A percentile compares a stretch with the other conserved stretches of the same genome.
These are phyloP conservation scores for Acer negundo DNA, from an alignment of 345 rosid genomes.

Conservation along the genomic window DNA sequence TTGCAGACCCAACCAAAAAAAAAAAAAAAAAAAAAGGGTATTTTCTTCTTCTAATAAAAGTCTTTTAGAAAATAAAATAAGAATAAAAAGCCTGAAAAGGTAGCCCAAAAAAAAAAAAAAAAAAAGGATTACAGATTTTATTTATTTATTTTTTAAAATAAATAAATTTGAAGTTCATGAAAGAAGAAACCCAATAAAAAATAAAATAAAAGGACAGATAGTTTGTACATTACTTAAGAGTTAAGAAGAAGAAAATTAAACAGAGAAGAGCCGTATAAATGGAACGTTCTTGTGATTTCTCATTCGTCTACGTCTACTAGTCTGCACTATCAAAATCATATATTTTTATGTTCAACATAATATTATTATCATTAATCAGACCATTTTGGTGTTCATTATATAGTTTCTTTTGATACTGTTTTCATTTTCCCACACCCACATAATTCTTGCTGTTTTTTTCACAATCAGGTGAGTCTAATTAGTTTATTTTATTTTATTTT, in stretches of 20 bases:
- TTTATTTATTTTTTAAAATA: not conserved
- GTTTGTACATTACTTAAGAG: not conserved
- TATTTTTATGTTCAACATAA: no score
- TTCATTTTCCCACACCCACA: not conserved
- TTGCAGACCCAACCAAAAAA: no score
- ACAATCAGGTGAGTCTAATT: not conserved
- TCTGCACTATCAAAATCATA: not conserved
- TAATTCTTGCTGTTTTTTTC: not conserved
- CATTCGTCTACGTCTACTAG: not conserved
- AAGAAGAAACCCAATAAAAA: not conserved
- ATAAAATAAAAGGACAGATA: not conserved
- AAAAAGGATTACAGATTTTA: not conserved
- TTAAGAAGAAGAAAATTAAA: not conserved
- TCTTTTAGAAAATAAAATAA: not conserved
- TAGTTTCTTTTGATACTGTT: no score
- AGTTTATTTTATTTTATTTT: not conserved
- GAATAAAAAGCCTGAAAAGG: not conserved
- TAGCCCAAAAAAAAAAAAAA: not conserved
- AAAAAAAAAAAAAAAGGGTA: not conserved
- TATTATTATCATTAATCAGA: no score
- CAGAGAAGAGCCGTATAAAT: not conserved
- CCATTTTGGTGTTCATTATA: no score
- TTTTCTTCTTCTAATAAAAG: not conserved
- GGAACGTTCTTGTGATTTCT: not conserved
- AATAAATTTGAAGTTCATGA: not conserved